Evolutionary conservation across 2,329 filamentous ascomycete species (phyloP).

Genomic region (Colletotrichum kahawae): DNA sequence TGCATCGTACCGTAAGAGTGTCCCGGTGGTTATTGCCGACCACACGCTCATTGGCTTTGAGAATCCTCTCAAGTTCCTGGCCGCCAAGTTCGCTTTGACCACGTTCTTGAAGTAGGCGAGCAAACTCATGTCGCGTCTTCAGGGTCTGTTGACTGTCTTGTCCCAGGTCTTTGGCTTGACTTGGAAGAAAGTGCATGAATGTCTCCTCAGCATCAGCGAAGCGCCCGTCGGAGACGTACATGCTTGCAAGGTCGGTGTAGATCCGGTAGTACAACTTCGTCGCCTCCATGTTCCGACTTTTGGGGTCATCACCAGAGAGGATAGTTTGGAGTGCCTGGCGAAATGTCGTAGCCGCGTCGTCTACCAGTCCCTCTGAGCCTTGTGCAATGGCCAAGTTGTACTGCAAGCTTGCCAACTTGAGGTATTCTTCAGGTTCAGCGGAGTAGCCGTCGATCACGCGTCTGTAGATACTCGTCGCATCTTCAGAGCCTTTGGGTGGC

Average conservation of each 20-base stretch:
- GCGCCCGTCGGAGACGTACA: background rate
- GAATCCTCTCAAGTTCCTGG: background rate
- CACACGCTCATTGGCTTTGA: background rate
- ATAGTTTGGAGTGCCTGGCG: background rate
- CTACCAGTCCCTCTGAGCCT: background rate
- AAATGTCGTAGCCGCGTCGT: background rate
- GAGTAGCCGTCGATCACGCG: background rate
- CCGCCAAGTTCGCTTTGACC: background rate
- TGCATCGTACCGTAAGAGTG: background rate
- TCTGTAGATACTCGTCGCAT: background rate
- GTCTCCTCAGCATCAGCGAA: background rate
- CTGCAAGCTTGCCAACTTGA: background rate
- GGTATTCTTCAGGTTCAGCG: background rate
- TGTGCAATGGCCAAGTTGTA: background rate
- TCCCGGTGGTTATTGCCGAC: background rate
- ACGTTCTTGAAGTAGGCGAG: background rate
- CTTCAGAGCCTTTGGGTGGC: background rate
- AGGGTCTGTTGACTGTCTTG: background rate
- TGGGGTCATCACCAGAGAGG: background rate
- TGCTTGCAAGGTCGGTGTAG: background rate
- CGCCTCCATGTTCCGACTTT: rapidly evolving
- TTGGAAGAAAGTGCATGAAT: background rate
- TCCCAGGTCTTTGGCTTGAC: background rate
- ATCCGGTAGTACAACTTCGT: background rate
- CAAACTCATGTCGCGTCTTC: background rate